These are phyloP conservation scores for Citrullus mucosospermus DNA, from an alignment of 306 rosid genomes.

Conservation along the genomic window DNA sequence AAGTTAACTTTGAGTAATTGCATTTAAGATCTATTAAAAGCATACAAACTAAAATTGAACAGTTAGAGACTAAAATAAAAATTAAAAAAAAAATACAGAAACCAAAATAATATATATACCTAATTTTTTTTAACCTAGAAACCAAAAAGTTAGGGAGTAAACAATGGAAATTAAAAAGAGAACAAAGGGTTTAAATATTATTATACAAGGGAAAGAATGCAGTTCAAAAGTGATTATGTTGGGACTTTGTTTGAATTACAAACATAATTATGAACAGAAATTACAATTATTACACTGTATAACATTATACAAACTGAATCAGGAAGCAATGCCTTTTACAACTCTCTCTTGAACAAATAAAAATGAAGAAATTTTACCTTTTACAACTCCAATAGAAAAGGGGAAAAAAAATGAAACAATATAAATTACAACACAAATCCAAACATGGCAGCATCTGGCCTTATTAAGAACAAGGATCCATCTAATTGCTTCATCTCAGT, in stretches of 20 bases:
- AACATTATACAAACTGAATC: neutral
- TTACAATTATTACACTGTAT: neutral
- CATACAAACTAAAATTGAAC: too few relatives aligned
- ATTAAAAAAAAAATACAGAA: too few relatives aligned
- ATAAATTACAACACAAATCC: slow-evolving; percentile 29
- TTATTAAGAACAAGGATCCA: slow-evolving; percentile 20
- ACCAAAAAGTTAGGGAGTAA: neutral
- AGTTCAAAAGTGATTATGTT: neutral
- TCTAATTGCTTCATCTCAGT: slow-evolving; percentile 25
- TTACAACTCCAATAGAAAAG: neutral
- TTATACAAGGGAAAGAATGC: neutral
- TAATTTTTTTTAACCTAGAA: neutral
- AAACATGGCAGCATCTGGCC: slow-evolving; percentile 31
- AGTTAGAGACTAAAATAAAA: too few relatives aligned
- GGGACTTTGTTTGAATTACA: neutral
- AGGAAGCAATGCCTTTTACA: neutral
- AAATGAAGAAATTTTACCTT: neutral
- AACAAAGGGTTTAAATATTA: too few relatives aligned
- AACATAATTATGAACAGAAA: slow-evolving; percentile 2
- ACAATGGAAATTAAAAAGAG: neutral
- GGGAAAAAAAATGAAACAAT: slow-evolving; percentile 6
- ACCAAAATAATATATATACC: too few relatives aligned
- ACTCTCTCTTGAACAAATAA: neutral
- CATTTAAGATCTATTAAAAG: too few relatives aligned
- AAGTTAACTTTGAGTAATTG: too few relatives aligned